Evolutionary conservation across 78 protist genomes (phyloP), one percentile per base, ranked within the genome.

Genomic region (Emiliania huxleyi): DNA sequence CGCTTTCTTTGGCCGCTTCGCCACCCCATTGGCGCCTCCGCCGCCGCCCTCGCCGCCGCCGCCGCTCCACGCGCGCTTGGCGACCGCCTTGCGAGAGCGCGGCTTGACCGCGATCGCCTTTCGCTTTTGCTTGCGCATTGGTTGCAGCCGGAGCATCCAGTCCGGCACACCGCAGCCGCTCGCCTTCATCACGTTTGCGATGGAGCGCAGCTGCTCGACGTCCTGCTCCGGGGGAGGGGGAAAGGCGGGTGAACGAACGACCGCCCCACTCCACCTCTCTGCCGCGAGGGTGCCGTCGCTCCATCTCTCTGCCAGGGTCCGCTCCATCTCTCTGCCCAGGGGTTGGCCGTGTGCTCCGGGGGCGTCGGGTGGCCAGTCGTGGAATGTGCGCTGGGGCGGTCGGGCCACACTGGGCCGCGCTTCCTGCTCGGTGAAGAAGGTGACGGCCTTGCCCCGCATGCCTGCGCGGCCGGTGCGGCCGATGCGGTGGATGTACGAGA

Each of bases 381-480:
- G n/a, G n/a, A n/a, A n/a, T n/a, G n/a, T n/a, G n/a, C n/a, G n/a
- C n/a, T n/a, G n/a, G n/a, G n/a, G n/a, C n/a, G n/a, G n/a, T n/a
- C n/a, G n/a, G n/a, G n/a, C n/a, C n/a, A n/a, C n/a, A n/a, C n/a
- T n/a, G n/a, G n/a, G n/a, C n/a, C n/a, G n/a, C n/a, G n/a, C n/a
- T n/a, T n/a, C n/a, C 15, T 52, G 29, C 62, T 52, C 62, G 29
- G 62, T 52, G 62, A 52, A 52, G 62, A 52, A 52, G 8, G 62
- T 52, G 29, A 52, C 62, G 8, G 62, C 62, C 62, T 15, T 52
- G 8, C 62, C 62, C 62, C 8, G 8, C 62, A 52, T 77, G 23
- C 98, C 98, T 4, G 98, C 98, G 19, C 99, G 94, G 43, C 99
- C 99, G n/a, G 99, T 96, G 15, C 99, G 96, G 5, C 96, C 96